Conservation (phyloP, 345 rosid genomes). For the Eutrema yunnanense region DNA sequence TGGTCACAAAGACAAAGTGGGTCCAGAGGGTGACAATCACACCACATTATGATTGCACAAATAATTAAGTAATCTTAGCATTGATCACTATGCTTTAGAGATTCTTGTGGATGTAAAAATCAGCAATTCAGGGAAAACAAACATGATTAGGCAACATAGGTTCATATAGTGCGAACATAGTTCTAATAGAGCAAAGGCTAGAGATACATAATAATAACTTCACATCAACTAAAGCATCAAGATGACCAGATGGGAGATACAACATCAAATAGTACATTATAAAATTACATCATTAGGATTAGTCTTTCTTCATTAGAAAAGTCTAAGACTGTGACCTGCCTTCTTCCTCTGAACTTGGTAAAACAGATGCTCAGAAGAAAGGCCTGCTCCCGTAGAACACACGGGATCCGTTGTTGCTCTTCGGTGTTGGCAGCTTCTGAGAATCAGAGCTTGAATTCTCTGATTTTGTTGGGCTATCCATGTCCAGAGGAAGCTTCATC, state of each 20-base stretch:
- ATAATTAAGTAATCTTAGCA: constrained; percentile 29
- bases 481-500: constrained; percentile 96
- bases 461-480: constrained; percentile 64
- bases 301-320: constrained; percentile 53
- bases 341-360: constrained; percentile 38
- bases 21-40: constrained; percentile 24
- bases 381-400: constrained; percentile 98
- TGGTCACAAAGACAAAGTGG: constrained; percentile 11
- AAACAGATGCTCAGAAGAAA: constrained; percentile 68
- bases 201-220: constrained; percentile 43
- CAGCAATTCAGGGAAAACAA: constrained; percentile 1
- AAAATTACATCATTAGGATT: constrained; percentile 56
- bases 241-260: constrained; percentile 49
- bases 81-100: constrained; percentile 25
- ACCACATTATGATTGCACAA: constrained; percentile 6
- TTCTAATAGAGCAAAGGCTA: constrained; percentile 36
- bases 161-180: constrained; percentile 42
- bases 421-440: constrained; percentile 58
- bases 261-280: constrained; percentile 54
- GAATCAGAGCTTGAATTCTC: constrained; percentile 80
- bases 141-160: constrained; percentile 27
- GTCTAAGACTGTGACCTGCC: constrained; percentile 71
- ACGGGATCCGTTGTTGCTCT: constrained; percentile 73
- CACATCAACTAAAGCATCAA: constrained; percentile 40
- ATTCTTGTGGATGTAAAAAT: constrained; percentile 31